Evolutionary conservation across 139 green algal species (phyloP).

Genomic region (Ettlia oleoabundans): DNA sequence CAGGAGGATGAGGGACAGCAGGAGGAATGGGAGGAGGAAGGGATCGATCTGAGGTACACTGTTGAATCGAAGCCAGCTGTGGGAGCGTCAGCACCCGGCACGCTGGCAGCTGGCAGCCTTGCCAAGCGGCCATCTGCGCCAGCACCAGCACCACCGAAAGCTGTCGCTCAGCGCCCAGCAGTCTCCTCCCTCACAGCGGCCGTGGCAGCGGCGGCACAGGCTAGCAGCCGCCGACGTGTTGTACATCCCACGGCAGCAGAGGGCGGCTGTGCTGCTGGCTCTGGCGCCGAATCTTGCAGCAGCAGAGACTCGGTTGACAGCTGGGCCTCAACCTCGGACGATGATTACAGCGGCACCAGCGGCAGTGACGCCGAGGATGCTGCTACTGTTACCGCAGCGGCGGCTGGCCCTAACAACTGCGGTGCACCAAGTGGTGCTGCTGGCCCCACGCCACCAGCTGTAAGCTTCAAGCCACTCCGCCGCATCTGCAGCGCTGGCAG

Average conservation of each 20-base stretch:
- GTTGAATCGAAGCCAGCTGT: not conserved
- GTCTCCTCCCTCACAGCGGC: constrained; percentile 10
- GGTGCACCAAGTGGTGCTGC: not conserved
- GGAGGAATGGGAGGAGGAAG: not conserved
- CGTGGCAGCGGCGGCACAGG: constrained; percentile 15
- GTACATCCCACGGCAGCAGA: not conserved
- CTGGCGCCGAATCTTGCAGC: not conserved
- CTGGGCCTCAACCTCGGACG: constrained; percentile 33
- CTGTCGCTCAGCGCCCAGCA: not conserved
- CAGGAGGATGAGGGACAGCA: not conserved
- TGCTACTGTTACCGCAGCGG: not conserved
- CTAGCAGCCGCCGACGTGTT: no score
- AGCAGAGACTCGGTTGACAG: constrained; percentile 1
- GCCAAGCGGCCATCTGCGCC: not conserved
- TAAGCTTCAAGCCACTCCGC: not conserved
- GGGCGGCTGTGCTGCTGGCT: not conserved
- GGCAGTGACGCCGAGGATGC: not conserved
- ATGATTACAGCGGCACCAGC: constrained; percentile 22
- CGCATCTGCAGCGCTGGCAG: not conserved
- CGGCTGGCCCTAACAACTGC: not conserved
- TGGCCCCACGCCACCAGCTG: not conserved
- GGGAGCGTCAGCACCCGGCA: no score
- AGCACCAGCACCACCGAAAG: not conserved
- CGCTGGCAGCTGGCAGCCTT: no score
- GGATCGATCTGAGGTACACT: constrained; percentile 16